Evolutionary conservation across 129 eudicot species (phyloP).

Genomic region (Tanacetum coccineum): DNA sequence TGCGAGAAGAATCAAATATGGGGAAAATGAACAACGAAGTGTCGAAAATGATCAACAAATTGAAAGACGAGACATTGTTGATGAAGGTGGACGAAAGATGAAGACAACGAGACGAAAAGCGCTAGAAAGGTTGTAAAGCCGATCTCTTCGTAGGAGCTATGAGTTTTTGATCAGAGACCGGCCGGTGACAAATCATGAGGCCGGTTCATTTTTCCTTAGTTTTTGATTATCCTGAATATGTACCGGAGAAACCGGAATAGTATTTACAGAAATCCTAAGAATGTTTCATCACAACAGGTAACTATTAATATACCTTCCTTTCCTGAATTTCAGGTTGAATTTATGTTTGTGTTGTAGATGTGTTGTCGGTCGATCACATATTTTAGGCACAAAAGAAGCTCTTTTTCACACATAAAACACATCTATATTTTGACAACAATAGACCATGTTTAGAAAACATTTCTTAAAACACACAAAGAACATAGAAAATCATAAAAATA

Average conservation of each 20-base stretch:
- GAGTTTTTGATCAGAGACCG: slow-evolving; percentile 59
- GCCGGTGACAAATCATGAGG: slow-evolving; percentile 18
- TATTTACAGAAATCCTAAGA: slow-evolving; percentile 58
- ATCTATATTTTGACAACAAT: too few relatives aligned
- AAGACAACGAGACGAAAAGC: slow-evolving; percentile 52
- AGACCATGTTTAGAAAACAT: too few relatives aligned
- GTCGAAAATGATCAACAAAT: slow-evolving; percentile 37
- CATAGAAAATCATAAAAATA: neutral
- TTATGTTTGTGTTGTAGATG: neutral
- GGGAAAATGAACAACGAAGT: slow-evolving; percentile 64
- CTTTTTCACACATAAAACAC: neutral
- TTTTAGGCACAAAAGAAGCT: neutral
- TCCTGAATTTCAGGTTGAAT: neutral
- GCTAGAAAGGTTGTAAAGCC: slow-evolving; percentile 44
- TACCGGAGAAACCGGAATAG: slow-evolving; percentile 70
- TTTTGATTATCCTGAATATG: slow-evolving; percentile 48
- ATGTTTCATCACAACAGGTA: slow-evolving; percentile 89
- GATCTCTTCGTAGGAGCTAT: slow-evolving; percentile 64
- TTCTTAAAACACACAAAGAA: too few relatives aligned
- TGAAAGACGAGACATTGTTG: slow-evolving; percentile 35
- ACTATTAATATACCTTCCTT: neutral
- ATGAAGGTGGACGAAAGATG: slow-evolving; percentile 33
- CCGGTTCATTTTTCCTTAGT: slow-evolving; percentile 24
- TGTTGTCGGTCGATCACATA: slow-evolving; percentile 11
- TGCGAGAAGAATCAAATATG: slow-evolving; percentile 40